A percentile compares a stretch with the other conserved stretches of the same genome.
Conservation (phyloP, 176 grass and related monocot genomes). For the Cocos nucifera region DNA sequence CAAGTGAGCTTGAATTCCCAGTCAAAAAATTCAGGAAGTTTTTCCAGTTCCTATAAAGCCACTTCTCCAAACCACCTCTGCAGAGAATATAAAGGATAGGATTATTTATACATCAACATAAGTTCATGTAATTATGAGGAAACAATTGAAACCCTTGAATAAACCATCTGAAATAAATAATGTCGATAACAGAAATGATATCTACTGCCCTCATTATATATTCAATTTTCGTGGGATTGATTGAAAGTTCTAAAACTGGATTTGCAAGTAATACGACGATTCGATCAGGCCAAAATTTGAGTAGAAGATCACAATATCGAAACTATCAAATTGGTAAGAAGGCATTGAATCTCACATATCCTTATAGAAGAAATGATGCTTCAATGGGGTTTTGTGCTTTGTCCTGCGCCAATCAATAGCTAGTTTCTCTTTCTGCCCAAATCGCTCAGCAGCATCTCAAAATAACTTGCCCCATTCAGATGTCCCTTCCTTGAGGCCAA, state of each 20-base stretch:
- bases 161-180: neutral
- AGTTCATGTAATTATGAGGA: too few relatives aligned
- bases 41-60: constrained; percentile 37
- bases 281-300: constrained; percentile 37
- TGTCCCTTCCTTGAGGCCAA: constrained; percentile 21
- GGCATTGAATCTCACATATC: constrained; percentile 13
- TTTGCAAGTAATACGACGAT: constrained; percentile 26
- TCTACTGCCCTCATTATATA: constrained; percentile 99
- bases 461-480: constrained; percentile 17
- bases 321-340: constrained; percentile 17
- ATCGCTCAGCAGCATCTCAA: constrained; percentile 7
- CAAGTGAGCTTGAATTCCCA: constrained; percentile 90
- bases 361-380: constrained; percentile 15
- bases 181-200: constrained; percentile 3
- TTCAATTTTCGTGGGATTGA: constrained; percentile 65
- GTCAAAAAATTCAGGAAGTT: constrained; percentile 36
- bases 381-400: constrained; percentile 2
- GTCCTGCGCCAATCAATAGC: neutral
- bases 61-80: constrained; percentile 89
- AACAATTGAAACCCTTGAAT: neutral
- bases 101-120: too few relatives aligned
- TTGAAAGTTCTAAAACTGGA: constrained; percentile 37
- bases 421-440: neutral
- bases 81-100: neutral
- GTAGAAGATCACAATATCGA: neutral